Evolutionary conservation across 768 basidiomycete genomes (phyloP), one percentile per base, ranked within the genome.

Genomic region (Lactifluus rugatus): DNA sequence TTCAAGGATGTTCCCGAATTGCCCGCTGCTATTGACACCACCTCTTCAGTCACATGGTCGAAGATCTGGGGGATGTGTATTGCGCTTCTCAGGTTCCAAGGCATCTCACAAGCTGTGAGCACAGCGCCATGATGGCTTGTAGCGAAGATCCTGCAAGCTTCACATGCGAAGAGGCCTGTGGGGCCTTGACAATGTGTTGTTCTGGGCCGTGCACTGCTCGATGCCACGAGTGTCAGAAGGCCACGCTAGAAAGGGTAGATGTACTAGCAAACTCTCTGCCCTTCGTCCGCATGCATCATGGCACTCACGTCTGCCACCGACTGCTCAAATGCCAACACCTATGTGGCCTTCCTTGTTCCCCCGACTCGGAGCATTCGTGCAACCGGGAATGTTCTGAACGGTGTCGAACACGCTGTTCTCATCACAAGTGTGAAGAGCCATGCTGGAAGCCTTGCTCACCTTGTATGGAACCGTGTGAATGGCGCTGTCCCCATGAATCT

Each of bases 381-480:
- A 67, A 68, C 32, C 48, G 59, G 0, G 37, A 58, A 13, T 73
- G 72, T 63, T 50, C 52, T 39, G 50, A 65, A 34, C 2, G 23
- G 3, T 70, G 69, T 44, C 61, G 61, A 7, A 66, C 70, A 47
- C 58, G 54, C 9, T 74, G 72, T 53, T 17, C 26, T 2, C 72
- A 73, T 50, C 61, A 63, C 8, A 55, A 58, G 23, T 72, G 72
- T 51, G 55, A 53, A 16, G 59, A 64, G 31, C 64, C 67, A 0
- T 72, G 73, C 57, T 68, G 64, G 2, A 62, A 58, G 5, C 63
- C 67, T 6, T 71, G 70, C 36, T 58, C 69, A 2, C 66, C 70
- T 10, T 73, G 74, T 51, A 65, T 68, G 62, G 67, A 70, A 44
- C 63, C 68, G 2, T 75, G 74, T 48, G 32, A 54, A 14, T 72